Evolutionary conservation across 2,329 filamentous ascomycete species (phyloP).

Genomic region (Alternaria rosae): DNA sequence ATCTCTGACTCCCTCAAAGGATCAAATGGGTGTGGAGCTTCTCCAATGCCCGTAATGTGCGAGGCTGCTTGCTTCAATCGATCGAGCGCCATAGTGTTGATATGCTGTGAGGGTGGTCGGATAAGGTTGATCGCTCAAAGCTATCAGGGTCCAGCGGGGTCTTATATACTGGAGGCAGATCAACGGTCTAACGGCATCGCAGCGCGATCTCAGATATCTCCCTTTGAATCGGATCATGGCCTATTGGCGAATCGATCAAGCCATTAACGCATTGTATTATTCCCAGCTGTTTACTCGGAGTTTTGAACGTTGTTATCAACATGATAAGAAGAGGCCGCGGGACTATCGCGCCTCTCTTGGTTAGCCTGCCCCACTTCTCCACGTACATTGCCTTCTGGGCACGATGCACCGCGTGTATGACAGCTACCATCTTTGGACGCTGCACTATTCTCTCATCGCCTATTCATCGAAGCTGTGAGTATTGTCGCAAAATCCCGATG

Average conservation of each 20-base stretch:
- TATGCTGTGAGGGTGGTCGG: constrained; percentile 6
- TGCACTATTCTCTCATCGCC: not conserved
- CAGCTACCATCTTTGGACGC: constrained; percentile 9
- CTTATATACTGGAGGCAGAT: constrained; percentile 26
- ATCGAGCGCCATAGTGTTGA: constrained; percentile 64
- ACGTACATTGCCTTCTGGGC: constrained; percentile 5
- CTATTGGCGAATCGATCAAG: constrained; percentile 10
- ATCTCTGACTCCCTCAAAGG: constrained; percentile 78
- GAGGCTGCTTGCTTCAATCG: constrained; percentile 69
- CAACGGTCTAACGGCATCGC: not conserved
- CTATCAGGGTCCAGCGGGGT: constrained; percentile 23
- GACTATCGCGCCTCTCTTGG: constrained; percentile 10
- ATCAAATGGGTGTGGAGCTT: constrained; percentile 75
- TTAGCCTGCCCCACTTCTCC: constrained; percentile 20
- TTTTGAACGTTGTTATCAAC: constrained; percentile 13
- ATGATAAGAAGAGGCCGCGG: constrained; percentile 19
- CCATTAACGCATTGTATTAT: not conserved
- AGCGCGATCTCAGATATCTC: not conserved
- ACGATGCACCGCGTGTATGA: constrained; percentile 14
- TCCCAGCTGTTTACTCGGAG: constrained; percentile 9
- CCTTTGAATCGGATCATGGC: not conserved
- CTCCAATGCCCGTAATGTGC: constrained; percentile 64
- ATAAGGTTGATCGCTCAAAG: constrained; percentile 10
- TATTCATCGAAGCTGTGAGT: not conserved
- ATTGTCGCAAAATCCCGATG: not conserved